phyloP scores from a whole-genome alignment of 345 rosid species.

The Noccaea caerulescens region DNA sequence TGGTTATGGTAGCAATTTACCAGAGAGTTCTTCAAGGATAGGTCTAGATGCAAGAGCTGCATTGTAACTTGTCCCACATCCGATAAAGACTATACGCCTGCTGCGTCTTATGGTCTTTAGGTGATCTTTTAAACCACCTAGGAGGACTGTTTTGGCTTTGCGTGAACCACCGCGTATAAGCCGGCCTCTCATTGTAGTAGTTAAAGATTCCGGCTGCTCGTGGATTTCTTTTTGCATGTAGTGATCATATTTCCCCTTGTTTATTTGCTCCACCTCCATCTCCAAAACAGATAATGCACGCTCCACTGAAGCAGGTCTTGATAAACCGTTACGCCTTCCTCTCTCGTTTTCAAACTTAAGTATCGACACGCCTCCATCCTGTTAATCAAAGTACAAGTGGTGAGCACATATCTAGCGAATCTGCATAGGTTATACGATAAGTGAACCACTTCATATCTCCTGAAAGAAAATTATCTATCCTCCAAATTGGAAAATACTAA shows the following conservation, averaged over 20 bases:
- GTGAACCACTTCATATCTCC: constrained; percentile 6
- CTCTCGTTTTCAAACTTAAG: constrained; percentile 73
- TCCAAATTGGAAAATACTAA: neutral
- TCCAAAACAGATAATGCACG: constrained; percentile 95
- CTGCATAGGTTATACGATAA: neutral
- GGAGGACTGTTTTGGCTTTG: constrained; percentile 82
- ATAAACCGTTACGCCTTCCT: constrained; percentile 57
- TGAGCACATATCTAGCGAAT: constrained; percentile 5
- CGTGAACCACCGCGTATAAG: constrained; percentile 88
- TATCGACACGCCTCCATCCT: constrained; percentile 91
- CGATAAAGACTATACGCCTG: constrained; percentile 87
- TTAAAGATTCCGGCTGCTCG: constrained; percentile 95
- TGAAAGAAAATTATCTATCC: neutral
- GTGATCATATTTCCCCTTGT: constrained; percentile 86
- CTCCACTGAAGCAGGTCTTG: constrained; percentile 83
- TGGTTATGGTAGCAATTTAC: too few relatives aligned
- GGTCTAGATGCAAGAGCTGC: constrained; percentile 98
- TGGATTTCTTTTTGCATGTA: constrained; percentile 99
- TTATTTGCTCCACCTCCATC: constrained; percentile 98
- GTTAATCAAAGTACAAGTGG: constrained; percentile 22
- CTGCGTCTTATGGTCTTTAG: constrained; percentile 88
- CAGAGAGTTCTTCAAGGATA: constrained; percentile 93
- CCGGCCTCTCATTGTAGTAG: constrained; percentile 95
- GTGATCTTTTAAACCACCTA: constrained; percentile 97
- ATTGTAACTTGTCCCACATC: constrained; percentile 97